Evolutionary conservation across 768 basidiomycete species (phyloP).

Genomic region (Kwoniella heveanensis): DNA sequence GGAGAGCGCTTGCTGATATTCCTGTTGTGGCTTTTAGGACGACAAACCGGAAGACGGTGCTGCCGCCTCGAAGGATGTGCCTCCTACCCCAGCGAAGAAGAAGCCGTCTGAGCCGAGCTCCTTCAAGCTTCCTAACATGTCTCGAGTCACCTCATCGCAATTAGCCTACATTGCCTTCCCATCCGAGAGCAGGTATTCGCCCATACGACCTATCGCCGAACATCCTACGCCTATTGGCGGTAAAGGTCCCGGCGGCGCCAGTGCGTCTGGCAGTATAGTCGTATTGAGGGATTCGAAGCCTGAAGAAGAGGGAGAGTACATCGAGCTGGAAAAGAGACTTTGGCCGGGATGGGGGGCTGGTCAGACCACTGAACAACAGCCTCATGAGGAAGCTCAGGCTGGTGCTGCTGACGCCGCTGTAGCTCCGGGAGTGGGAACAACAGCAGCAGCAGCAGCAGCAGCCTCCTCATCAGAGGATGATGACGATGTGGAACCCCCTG

Average conservation of each 20-base stretch:
- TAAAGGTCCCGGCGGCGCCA: slow-evolving; percentile 66
- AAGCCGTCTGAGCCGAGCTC: slow-evolving; percentile 70
- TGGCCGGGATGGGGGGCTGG: slow-evolving; percentile 31
- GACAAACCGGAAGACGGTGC: slow-evolving; percentile 64
- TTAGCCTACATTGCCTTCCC: slow-evolving; percentile 83
- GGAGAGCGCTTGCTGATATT: too few species aligned
- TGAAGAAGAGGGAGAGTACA: slow-evolving; percentile 67
- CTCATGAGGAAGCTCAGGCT: slow-evolving; percentile 37
- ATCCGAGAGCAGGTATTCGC: slow-evolving; percentile 72
- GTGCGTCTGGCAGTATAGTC: slow-evolving; percentile 70
- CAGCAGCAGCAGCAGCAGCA: slow-evolving; percentile 54
- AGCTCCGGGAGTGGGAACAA: slow-evolving; percentile 22
- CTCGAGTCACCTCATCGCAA: slow-evolving; percentile 88
- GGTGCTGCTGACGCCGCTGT: slow-evolving; percentile 28
- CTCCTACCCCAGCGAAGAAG: slow-evolving; percentile 58
- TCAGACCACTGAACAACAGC: slow-evolving; percentile 11
- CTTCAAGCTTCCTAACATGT: slow-evolving; percentile 80
- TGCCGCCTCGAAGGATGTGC: slow-evolving; percentile 12
- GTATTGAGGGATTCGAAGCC: slow-evolving; percentile 75
- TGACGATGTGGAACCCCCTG: slow-evolving; percentile 74
- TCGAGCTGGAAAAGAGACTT: slow-evolving; percentile 60
- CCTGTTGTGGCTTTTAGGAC: slow-evolving; percentile 57
- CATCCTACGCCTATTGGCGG: background rate
- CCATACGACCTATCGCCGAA: slow-evolving; percentile 70
- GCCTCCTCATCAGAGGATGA: slow-evolving; percentile 49